phyloP scores from a whole-genome alignment of 164 flowering plant species.

The Vitis rotundifolia region DNA sequence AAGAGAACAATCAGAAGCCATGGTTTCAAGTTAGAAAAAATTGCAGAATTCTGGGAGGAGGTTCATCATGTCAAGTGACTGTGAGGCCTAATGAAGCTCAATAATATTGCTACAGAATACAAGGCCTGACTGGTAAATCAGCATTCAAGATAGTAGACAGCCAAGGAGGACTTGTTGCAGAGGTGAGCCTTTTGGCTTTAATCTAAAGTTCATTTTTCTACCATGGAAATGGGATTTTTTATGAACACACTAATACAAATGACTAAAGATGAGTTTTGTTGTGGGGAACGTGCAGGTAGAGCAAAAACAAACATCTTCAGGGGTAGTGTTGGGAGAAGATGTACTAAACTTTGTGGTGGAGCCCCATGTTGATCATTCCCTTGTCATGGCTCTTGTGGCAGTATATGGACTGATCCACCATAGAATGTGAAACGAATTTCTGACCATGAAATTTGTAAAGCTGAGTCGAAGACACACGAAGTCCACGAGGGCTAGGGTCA shows the following conservation, averaged over 20 bases:
- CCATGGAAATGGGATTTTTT: too few relatives aligned
- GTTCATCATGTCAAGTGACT: conserved; percentile 12
- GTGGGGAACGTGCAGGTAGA: conserved; percentile 30
- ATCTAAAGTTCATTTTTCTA: too few relatives aligned
- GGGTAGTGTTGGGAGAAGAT: conserved; percentile 59
- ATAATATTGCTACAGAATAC: conserved; percentile 7
- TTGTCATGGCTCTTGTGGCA: conserved; percentile 46
- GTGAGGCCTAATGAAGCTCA: conserved; percentile 12
- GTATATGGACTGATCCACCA: conserved; percentile 36
- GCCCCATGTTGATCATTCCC: conserved; percentile 44
- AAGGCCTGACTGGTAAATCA: conserved; percentile 13
- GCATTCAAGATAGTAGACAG: conserved; percentile 28
- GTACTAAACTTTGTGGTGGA: conserved; percentile 57
- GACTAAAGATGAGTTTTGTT: too few relatives aligned
- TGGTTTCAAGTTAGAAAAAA: conserved; percentile 34
- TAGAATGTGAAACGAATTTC: background rate
- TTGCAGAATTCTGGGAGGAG: conserved; percentile 13
- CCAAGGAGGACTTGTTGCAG: conserved; percentile 42
- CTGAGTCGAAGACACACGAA: too few relatives aligned
- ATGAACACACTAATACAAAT: too few relatives aligned
- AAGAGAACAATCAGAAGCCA: conserved; percentile 15
- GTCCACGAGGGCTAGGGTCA: too few relatives aligned
- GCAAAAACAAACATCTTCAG: conserved; percentile 45
- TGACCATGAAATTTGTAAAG: too few relatives aligned
- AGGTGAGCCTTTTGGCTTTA: conserved; percentile 34